phyloP scores from a whole-genome alignment of 371 early-diverging fungal species.

The Parasitella parasitica region DNA sequence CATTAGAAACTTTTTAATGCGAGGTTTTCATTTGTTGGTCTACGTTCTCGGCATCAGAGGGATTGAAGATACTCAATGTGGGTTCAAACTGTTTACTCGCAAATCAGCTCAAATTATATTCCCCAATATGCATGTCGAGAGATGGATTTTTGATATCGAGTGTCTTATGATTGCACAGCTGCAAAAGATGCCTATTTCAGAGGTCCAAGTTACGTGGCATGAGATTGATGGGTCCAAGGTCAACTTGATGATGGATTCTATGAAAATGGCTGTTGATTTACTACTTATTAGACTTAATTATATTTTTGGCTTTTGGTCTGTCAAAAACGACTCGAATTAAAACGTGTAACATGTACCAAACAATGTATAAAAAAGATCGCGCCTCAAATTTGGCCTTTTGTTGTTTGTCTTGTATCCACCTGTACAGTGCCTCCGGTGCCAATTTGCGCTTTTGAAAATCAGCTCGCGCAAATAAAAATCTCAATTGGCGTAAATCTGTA shows the following conservation, averaged over 20 bases:
- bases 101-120: conserved; percentile 77
- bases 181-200: conserved; percentile 73
- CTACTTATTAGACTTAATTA: conserved; percentile 86
- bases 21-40: conserved; percentile 86
- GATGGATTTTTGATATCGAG: conserved; percentile 98
- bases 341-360: background rate
- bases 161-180: conserved; percentile 77
- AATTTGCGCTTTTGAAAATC: no score
- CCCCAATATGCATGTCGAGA: conserved; percentile 89
- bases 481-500: no score
- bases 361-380: background rate
- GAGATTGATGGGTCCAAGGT: conserved; percentile 95
- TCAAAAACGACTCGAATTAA: conserved; percentile 6
- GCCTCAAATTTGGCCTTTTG: background rate
- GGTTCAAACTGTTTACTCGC: conserved; percentile 92
- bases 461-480: no score
- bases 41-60: conserved; percentile 79
- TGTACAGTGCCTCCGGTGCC: no score
- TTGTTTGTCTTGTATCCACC: no score
- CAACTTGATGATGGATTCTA: conserved; percentile 80
- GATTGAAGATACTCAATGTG: conserved; percentile 95
- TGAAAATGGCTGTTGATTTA: conserved; percentile 89
- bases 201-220: conserved; percentile 94
- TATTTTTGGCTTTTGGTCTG: conserved; percentile 79
- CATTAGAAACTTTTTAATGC: conserved; percentile 89